These are phyloP conservation scores for Nicotiana rustica DNA, from an alignment of 305 asterid species.

Conservation along the genomic window DNA sequence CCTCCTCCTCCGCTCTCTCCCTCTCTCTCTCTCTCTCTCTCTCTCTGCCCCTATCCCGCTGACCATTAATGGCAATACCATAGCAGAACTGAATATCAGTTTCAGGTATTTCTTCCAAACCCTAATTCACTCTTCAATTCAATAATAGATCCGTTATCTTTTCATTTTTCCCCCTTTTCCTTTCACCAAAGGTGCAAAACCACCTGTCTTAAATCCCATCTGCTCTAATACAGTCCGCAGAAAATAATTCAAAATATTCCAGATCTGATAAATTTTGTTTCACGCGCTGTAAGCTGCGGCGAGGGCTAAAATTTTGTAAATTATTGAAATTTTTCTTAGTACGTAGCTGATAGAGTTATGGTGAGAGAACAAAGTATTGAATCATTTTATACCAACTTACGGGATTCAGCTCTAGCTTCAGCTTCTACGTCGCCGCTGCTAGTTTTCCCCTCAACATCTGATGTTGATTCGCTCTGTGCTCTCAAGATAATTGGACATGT, in stretches of 20 bases:
- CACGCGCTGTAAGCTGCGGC: background rate
- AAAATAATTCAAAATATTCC: background rate
- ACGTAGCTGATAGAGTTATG: conserved; percentile 51
- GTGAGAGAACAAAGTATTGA: conserved; percentile 83
- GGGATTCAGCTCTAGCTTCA: conserved; percentile 74
- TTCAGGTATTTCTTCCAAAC: conserved; percentile 56
- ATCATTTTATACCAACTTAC: conserved; percentile 69
- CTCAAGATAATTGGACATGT: conserved; percentile 82
- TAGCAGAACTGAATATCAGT: conserved; percentile 2
- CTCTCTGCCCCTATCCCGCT: background rate
- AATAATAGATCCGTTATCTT: background rate
- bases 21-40: too few species aligned
- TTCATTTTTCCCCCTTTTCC: too few species aligned
- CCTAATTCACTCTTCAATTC: conserved; percentile 38
- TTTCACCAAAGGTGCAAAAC: conserved; percentile 24
- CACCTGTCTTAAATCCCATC: background rate
- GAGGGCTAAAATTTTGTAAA: conserved; percentile 25
- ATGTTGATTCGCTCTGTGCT: conserved; percentile 93
- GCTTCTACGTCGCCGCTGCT: conserved; percentile 71
- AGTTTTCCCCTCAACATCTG: conserved; percentile 92
- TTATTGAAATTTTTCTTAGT: conserved; percentile 33
- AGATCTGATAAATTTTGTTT: conserved; percentile 31
- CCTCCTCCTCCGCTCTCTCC: conserved; percentile 20
- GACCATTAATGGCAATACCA: background rate
- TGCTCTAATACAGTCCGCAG: background rate